Evolutionary conservation across 495 filamentous ascomycete genomes (phyloP).

Genomic region (Tetracladium marchalianum): DNA sequence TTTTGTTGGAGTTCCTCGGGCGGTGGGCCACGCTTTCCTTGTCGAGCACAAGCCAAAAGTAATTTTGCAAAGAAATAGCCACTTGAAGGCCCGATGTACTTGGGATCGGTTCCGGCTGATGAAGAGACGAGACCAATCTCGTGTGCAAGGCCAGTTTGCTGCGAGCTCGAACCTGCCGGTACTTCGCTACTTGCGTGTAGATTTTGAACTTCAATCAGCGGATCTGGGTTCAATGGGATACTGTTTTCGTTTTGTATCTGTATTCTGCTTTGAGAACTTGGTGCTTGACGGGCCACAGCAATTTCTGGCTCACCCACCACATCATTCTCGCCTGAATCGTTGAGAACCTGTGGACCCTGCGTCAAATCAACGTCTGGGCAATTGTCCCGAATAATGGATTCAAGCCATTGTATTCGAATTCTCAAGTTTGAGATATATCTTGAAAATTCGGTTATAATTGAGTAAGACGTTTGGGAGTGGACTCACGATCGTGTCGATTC

Average conservation of each 20-base stretch:
- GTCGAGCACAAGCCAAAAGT: slow-evolving; percentile 29
- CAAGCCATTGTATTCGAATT: slow-evolving; percentile 32
- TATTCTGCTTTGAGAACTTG: too few species aligned
- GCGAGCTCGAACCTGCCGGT: slow-evolving; percentile 32
- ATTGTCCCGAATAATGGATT: slow-evolving; percentile 27
- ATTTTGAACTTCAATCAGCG: neutral
- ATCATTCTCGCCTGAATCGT: neutral
- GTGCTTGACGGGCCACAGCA: neutral
- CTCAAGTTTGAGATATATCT: slow-evolving; percentile 33
- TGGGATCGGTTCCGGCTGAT: slow-evolving; percentile 10
- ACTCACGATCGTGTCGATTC: slow-evolving; percentile 27
- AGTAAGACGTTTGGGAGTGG: slow-evolving; percentile 12
- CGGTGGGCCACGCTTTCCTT: slow-evolving; percentile 15
- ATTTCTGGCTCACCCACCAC: neutral
- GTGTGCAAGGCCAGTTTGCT: slow-evolving; percentile 29
- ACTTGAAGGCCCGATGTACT: slow-evolving; percentile 15
- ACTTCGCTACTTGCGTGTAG: slow-evolving; percentile 15
- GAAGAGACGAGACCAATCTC: slow-evolving; percentile 15
- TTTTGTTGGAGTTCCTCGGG: neutral
- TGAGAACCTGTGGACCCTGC: slow-evolving; percentile 13
- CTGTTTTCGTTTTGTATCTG: neutral
- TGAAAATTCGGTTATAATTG: neutral
- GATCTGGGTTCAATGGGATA: too few species aligned
- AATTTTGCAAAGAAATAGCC: slow-evolving; percentile 30
- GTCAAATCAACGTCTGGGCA: slow-evolving; percentile 24